Evolutionary conservation across 345 rosid genomes (phyloP), one percentile per base, ranked within the genome.

Genomic region (Euphorbia lathyris): DNA sequence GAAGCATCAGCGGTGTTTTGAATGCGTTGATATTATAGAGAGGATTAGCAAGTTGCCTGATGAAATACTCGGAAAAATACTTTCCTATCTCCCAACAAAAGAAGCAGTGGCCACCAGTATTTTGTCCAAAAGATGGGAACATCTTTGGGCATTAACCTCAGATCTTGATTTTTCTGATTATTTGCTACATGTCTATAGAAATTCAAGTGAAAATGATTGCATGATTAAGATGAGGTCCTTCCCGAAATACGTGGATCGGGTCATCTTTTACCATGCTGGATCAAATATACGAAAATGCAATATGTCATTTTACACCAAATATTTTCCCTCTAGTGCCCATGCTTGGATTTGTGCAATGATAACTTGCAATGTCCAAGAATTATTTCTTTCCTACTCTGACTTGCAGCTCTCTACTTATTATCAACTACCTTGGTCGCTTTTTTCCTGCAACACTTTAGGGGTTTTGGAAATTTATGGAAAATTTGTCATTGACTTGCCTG

Each of bases 261-360:
- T 63, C 5, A 38, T 63, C 47, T 63, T 63, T 59, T 29, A 32
- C 32, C 63, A 59, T 30, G 32, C 23, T 9, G n/a, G 60, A 9
- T 30, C 47, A 4, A 52, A 4, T 52, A 32, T 67, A 7, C 27
- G 60, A 34, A 50, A 53, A n/a, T 67, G 19, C 9, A 20, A 30
- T 32, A 6, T 67, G 17, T 20, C 13, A 0, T 34, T 4, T 8
- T 0, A 1, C 1, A n/a, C 30, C 9, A 32, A 10, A 26, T 1
- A 52, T 2, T 25, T 36, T 67, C 9, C 47, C 42, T 26, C 59
- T 48, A 0, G 23, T 52, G 13, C 52, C 0, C 57, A 68, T 68
- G 16, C 52, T 0, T 68, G 72, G 72, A 12, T 68, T 26, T 68
- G 25, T 42, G 36, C 64, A 57, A 38, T 57, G 42, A 2, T 57